Base-by-base conservation (phyloP, 768 basidiomycete genomes). In the Naganishia kalamii region DNA sequence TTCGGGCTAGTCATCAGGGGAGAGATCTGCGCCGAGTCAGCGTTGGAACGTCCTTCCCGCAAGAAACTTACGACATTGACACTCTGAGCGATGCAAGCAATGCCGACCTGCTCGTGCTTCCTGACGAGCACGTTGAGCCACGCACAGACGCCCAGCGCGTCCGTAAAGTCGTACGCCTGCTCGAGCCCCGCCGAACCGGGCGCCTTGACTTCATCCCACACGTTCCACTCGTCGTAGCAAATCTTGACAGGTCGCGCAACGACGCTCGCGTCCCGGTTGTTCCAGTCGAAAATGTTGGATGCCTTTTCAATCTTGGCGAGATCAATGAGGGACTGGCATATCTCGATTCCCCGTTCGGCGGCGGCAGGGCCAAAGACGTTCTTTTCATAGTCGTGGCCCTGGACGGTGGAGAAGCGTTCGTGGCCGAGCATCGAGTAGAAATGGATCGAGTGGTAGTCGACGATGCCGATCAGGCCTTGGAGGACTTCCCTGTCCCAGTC, bases 111-210 rank as follows among this genome's bases (percentile, higher is more conserved):
- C 69, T 84, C 83, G 4, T 84, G 83, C 57, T 86, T 83, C 19
- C 85, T 80, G 6, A 85, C 81, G 66, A 86, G 83, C 4, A 85
- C 82, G 70, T 85, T 85, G 60, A 86, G 74, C 84, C 85, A 86
- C 10, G 83, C 79, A 2, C 83, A 83, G 54, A 86, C 84, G 19
- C 84, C 85, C 3, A 84, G 75, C 35, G 83, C 82, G 70, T 84
- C 84, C 10, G 82, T 83, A 21, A 82, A 77, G 66, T 84, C 83
- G 67, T 84, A 85, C 57, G 80, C 80, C 72, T 84, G 83, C 68
- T 84, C 84, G 1, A 83, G 80, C 3, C 83, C 84, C 35, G 80
- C 79, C 60, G 81, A 79, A 6, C 82, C 83, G 27, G 81, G 81
- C 0, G 83, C 83, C 79, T 74, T 73, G 59, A 67, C 62, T 51